A percentile compares a stretch with the other conserved stretches of the same genome.
phyloP scores from a whole-genome alignment of 202 grass and related monocot genomes.

The Setaria viridis region DNA sequence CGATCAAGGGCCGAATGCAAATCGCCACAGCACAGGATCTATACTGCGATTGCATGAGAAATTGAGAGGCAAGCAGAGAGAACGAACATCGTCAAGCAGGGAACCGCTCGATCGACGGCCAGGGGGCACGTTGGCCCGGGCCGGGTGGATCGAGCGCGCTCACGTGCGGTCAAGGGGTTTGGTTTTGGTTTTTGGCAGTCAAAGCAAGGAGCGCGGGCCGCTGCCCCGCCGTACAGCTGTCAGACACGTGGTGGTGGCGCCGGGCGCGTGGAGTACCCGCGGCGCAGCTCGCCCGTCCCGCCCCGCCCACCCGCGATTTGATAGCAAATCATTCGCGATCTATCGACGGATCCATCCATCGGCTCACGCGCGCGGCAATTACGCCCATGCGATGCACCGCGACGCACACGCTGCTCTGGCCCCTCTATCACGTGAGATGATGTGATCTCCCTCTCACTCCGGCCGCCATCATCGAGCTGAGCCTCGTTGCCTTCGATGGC shows the following conservation, averaged over 20 bases:
- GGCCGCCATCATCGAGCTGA: background rate
- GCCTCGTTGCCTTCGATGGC: too few relatives aligned
- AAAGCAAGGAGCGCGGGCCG: constrained; percentile 40
- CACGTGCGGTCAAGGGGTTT: constrained; percentile 61
- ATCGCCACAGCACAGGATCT: background rate
- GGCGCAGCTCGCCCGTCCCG: too few relatives aligned
- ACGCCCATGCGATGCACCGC: constrained; percentile 14
- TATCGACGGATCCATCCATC: background rate
- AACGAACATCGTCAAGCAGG: background rate
- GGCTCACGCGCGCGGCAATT: constrained; percentile 19
- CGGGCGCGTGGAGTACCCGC: constrained; percentile 20
- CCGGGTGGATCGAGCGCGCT: background rate
- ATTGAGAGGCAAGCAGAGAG: too few relatives aligned
- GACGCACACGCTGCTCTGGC: background rate
- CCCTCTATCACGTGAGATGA: background rate
- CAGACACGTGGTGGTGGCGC: constrained; percentile 68
- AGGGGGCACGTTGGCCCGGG: too few relatives aligned
- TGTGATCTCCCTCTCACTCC: background rate
- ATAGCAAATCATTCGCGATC: background rate
- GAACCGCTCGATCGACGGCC: background rate
- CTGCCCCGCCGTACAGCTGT: constrained; percentile 58
- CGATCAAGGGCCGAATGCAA: too few relatives aligned
- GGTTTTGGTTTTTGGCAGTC: constrained; percentile 3
- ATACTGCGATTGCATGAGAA: background rate
- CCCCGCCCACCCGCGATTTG: background rate